A percentile compares a stretch with the other conserved stretches of the same genome.
These are phyloP conservation scores for Afroboletus lepidellus DNA, from an alignment of 1,284 basidiomycete species.

Conservation along the genomic window DNA sequence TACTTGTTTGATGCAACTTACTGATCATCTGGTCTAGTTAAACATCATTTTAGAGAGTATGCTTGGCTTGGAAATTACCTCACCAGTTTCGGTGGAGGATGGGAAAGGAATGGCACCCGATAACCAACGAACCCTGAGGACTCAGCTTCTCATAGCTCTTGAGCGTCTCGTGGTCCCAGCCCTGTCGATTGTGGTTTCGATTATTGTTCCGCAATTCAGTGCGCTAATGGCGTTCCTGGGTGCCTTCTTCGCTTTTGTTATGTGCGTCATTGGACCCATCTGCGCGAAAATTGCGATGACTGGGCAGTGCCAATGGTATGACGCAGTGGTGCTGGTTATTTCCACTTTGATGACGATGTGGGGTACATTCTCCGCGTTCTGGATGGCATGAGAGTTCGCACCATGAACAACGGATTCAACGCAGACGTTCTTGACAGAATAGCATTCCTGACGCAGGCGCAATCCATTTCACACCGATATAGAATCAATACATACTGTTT, in stretches of 20 bases:
- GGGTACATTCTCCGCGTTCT: conserved; percentile 76
- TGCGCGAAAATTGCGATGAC: conserved; percentile 60
- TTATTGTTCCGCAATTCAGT: conserved; percentile 83
- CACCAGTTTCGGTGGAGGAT: conserved; percentile 41
- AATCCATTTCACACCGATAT: not conserved
- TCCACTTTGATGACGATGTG: conserved; percentile 69
- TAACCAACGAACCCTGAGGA: conserved; percentile 29
- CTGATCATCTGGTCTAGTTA: conserved; percentile 45
- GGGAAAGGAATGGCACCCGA: conserved; percentile 23
- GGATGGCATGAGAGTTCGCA: conserved; percentile 28
- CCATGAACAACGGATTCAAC: not conserved
- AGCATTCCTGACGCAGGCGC: not conserved
- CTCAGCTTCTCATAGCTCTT: conserved; percentile 47
- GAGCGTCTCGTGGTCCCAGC: conserved; percentile 64
- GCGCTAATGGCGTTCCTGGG: conserved; percentile 91
- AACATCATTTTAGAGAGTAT: conserved; percentile 79
- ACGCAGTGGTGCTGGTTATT: conserved; percentile 55
- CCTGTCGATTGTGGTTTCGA: conserved; percentile 67
- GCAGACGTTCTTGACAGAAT: not conserved
- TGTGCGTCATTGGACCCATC: conserved; percentile 81
- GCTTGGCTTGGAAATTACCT: conserved; percentile 58
- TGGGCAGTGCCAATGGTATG: conserved; percentile 47
- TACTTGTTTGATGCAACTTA: not conserved
- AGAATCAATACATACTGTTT: conserved; percentile 3
- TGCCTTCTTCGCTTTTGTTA: conserved; percentile 81